Percentiles rank a stretch among this genome's conserved stretches.
Conservation (phyloP, 768 basidiomycete genomes). For the Hericium erinaceus region DNA sequence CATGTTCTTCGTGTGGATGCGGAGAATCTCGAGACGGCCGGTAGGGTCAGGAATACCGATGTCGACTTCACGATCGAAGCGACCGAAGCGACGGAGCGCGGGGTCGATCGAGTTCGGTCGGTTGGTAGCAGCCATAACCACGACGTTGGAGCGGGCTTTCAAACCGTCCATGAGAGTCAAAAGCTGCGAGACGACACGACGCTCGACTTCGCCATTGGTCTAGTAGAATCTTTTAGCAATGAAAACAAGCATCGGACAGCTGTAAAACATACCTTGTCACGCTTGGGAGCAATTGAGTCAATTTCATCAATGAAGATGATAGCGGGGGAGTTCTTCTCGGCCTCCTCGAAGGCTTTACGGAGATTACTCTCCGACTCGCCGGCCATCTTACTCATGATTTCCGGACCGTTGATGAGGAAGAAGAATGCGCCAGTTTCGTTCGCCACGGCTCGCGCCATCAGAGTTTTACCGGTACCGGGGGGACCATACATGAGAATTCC, state of each 20-base stretch:
- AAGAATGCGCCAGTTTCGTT: conserved; percentile 99
- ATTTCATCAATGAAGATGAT: conserved; percentile 99
- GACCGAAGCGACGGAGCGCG: conserved; percentile 95
- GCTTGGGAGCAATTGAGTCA: conserved; percentile 98
- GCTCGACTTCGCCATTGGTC: conserved; percentile 99
- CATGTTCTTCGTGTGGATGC: conserved; percentile 99
- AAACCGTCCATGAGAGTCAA: conserved; percentile 98
- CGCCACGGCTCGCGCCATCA: conserved; percentile 98
- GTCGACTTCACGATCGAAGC: conserved; percentile 98
- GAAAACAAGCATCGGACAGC: not conserved
- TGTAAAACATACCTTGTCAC: conserved; percentile 73
- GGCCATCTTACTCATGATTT: conserved; percentile 99
- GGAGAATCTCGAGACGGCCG: conserved; percentile 95
- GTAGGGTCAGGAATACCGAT: conserved; percentile 99
- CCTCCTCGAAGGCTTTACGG: conserved; percentile 97
- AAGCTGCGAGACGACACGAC: conserved; percentile 96
- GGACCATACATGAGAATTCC: conserved; percentile 99
- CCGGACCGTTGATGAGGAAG: conserved; percentile 99
- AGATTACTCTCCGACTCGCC: conserved; percentile 97
- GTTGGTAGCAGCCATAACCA: conserved; percentile 99
- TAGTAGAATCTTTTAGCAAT: conserved; percentile 20
- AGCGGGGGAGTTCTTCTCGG: conserved; percentile 98
- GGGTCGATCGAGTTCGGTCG: conserved; percentile 99
- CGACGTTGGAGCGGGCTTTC: conserved; percentile 97
- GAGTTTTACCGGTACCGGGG: conserved; percentile 98